Base-by-base conservation (phyloP, 176 grass and related monocot species). In the Rhynchospora pubera region DNA sequence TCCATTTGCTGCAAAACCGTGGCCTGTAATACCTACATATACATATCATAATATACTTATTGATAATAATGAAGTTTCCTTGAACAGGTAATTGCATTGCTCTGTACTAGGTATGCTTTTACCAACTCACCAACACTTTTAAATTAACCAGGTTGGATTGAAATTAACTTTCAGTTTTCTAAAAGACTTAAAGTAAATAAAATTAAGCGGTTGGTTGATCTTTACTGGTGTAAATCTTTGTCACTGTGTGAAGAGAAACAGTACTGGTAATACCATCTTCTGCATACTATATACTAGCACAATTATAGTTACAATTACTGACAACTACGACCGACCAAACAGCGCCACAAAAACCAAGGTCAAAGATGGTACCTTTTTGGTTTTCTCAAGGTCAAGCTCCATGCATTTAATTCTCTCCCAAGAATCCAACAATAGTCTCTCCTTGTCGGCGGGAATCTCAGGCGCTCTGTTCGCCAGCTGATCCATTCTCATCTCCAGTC, bases 391-490 rank as follows among this genome's bases (percentile, higher is more conserved):
- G 13, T 97, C 94, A 79, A 83, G 84, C 48, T 94, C 94, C 1
- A 97, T 87, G 22, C 64, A 86, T 80, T 97, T 97, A 71, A 97
- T 97, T 63, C 94, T 86, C 23, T 92, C 26, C 94, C 94, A 97
- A 50, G 89, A 97, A 19, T 97, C 94, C 45, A 90, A 67, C 16
- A 97, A 80, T 62, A 87, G 73, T 16, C 57, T 85, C n/a, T 93
- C 91, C 79, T 90, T 97, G 19, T 97, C 94, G 4, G 62, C 5
- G 11, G 94, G 94, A 74, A 97, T 93, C 82, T 82, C 86, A 24
- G 86, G 78, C 7, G 95, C 86, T 58, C 83, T 94, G 77, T 46
- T 91, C 66, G 73, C 82, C 34, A 98, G 82, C 50, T 91, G 88
- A 48, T 94, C 87, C 3, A 98, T 81, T 78, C 62, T 91, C 83